These are phyloP conservation scores for Fraxinus floribunda DNA, from an alignment of 305 asterid species.

Conservation along the genomic window DNA sequence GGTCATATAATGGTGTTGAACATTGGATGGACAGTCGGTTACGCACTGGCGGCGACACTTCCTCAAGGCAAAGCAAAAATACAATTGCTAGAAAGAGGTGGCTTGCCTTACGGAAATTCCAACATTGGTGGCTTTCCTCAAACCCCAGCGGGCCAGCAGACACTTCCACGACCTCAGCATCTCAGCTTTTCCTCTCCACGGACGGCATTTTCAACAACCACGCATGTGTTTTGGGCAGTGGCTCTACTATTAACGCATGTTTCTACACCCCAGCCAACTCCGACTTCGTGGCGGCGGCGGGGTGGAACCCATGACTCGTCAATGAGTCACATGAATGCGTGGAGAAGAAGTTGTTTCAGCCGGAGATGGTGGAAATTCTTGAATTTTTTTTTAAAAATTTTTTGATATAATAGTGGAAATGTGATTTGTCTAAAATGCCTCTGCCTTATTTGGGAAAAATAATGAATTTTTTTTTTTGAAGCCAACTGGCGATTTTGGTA, in stretches of 20 bases:
- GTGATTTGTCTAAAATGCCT: too few relatives aligned
- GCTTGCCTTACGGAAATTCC: slow-evolving; percentile 53
- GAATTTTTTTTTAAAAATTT: too few relatives aligned
- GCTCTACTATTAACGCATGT: too few relatives aligned
- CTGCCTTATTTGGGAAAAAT: too few relatives aligned
- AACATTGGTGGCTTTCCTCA: slow-evolving; percentile 31
- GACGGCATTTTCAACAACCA: slow-evolving; percentile 82
- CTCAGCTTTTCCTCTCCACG: slow-evolving; percentile 65
- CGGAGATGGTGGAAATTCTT: too few relatives aligned
- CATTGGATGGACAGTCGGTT: slow-evolving; percentile 55
- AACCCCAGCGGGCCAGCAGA: slow-evolving; percentile 27
- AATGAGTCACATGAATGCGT: slow-evolving; percentile 64
- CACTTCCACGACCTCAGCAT: slow-evolving; percentile 26
- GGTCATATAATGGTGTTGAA: too few relatives aligned
- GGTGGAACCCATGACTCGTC: slow-evolving; percentile 55
- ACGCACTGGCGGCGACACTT: slow-evolving; percentile 63
- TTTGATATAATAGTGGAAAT: too few relatives aligned
- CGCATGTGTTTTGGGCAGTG: slow-evolving; percentile 37
- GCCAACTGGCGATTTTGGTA: too few relatives aligned
- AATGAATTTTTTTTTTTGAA: too few relatives aligned
- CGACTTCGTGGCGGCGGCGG: slow-evolving; percentile 28
- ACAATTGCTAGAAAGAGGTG: slow-evolving; percentile 61
- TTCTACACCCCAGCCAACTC: slow-evolving; percentile 49
- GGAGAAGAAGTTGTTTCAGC: slow-evolving; percentile 46
- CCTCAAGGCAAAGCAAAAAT: slow-evolving; percentile 43